These are phyloP conservation scores for Aspergillus pseudoviridinutans DNA, from an alignment of 2,329 filamentous ascomycete species.

Conservation along the genomic window DNA sequence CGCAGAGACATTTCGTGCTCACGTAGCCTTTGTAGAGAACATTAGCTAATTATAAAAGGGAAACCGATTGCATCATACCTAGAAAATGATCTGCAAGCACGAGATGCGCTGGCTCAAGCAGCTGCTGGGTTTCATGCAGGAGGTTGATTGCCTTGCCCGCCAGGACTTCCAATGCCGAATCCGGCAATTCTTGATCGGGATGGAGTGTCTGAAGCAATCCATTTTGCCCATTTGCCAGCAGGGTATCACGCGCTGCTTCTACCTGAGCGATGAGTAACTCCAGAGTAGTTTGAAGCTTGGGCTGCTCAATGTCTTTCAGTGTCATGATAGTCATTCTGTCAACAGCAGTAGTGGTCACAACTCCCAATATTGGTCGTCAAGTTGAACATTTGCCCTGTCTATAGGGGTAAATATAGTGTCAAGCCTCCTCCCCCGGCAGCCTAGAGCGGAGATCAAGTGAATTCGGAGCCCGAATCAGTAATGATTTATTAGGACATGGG, in stretches of 20 bases:
- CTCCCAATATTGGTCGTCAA: background rate
- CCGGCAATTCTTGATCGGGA: background rate
- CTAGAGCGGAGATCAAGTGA: background rate
- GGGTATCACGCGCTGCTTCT: background rate
- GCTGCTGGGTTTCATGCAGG: constrained; percentile 2
- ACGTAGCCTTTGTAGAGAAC: constrained; percentile 4
- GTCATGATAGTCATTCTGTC: background rate
- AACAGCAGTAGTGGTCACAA: background rate
- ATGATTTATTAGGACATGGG: background rate
- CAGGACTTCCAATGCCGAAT: background rate
- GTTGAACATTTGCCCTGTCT: background rate
- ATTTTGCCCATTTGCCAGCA: background rate
- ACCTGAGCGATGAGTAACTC: background rate
- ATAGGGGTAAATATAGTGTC: background rate
- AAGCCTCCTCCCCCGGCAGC: background rate
- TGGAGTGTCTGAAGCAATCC: background rate
- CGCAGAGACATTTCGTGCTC: constrained; percentile 10
- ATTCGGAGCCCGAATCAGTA: background rate
- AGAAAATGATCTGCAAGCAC: constrained; percentile 27
- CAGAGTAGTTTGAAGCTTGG: background rate
- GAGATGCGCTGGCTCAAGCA: constrained; percentile 20
- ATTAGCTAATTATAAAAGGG: background rate
- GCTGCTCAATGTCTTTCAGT: background rate
- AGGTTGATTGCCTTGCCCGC: background rate
- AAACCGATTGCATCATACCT: constrained; percentile 8